phyloP scores from a whole-genome alignment of 306 rosid genomes.

The Casuarina equisetifolia region DNA sequence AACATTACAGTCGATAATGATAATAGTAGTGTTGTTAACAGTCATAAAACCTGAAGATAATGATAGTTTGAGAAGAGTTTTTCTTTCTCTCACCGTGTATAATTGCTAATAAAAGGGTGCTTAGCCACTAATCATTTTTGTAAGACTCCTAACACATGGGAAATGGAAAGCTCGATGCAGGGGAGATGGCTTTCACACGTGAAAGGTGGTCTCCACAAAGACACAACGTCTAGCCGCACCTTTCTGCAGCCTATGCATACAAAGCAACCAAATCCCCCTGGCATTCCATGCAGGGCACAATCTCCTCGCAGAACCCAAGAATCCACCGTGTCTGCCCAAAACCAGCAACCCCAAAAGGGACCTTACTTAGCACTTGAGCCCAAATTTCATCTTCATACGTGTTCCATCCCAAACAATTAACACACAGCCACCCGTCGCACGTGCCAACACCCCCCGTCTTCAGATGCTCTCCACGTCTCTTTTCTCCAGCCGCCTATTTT shows the following conservation, averaged over 20 bases:
- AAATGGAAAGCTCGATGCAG: background rate
- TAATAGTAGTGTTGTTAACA: no score
- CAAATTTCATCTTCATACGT: slow-evolving; percentile 5
- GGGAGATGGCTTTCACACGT: slow-evolving; percentile 4
- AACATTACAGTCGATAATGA: no score
- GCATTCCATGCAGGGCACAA: slow-evolving; percentile 41
- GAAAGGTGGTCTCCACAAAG: slow-evolving; percentile 28
- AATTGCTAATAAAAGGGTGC: no score
- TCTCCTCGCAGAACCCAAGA: slow-evolving; percentile 41
- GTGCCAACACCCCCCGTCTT: slow-evolving; percentile 9
- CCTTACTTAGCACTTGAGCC: background rate
- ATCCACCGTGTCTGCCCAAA: slow-evolving; percentile 55
- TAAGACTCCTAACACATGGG: background rate
- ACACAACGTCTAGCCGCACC: background rate
- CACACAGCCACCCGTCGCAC: slow-evolving; percentile 3
- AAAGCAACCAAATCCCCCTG: slow-evolving; percentile 10
- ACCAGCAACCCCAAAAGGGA: slow-evolving; percentile 27
- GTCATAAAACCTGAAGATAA: background rate
- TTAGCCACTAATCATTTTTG: no score
- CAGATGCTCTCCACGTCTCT: background rate
- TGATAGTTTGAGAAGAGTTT: background rate
- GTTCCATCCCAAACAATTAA: background rate
- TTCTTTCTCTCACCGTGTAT: no score
- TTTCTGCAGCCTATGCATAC: no score
- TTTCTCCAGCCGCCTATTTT: slow-evolving; percentile 38